These are phyloP conservation scores for Neonectria neomacrospora DNA, from an alignment of 2,329 filamentous ascomycete genomes.

Conservation along the genomic window DNA sequence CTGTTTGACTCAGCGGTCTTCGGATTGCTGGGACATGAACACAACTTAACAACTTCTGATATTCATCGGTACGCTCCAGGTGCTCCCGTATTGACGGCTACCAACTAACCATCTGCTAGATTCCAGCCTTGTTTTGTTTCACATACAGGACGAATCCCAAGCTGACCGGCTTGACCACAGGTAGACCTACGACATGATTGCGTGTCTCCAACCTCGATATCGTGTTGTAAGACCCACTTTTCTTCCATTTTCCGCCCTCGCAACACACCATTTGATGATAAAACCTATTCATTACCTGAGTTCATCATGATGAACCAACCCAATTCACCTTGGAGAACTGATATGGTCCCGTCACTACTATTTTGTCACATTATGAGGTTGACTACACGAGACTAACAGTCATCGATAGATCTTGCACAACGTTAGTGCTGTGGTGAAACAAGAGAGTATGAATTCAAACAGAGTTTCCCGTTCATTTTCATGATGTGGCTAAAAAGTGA, in stretches of 20 bases:
- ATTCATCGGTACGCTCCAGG: conserved; percentile 54
- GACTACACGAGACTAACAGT: conserved; percentile 13
- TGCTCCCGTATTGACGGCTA: neutral
- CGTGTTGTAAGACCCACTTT: conserved; percentile 26
- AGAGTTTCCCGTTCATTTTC: neutral
- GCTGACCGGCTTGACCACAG: conserved; percentile 34
- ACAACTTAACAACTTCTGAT: conserved; percentile 63
- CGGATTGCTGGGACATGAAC: conserved; percentile 62
- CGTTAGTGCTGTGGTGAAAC: too few relatives aligned
- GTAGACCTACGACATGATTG: neutral
- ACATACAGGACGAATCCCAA: conserved; percentile 1
- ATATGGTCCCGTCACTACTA: conserved; percentile 45
- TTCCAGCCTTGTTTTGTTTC: conserved; percentile 7
- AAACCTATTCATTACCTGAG: conserved; percentile 61
- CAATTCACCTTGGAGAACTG: conserved; percentile 73
- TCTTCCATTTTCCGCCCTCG: conserved; percentile 3
- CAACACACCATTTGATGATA: conserved; percentile 59
- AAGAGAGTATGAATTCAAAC: neutral
- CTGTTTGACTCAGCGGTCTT: conserved; percentile 63
- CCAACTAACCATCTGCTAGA: conserved; percentile 28
- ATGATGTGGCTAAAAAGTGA: neutral
- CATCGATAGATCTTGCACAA: neutral
- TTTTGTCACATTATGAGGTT: conserved; percentile 14
- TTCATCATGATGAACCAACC: conserved; percentile 64
- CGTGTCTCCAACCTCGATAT: neutral